A percentile compares a stretch with the other conserved stretches of the same genome.
These are phyloP conservation scores for Amanita rubescens DNA, from an alignment of 768 basidiomycete genomes.

Conservation along the genomic window DNA sequence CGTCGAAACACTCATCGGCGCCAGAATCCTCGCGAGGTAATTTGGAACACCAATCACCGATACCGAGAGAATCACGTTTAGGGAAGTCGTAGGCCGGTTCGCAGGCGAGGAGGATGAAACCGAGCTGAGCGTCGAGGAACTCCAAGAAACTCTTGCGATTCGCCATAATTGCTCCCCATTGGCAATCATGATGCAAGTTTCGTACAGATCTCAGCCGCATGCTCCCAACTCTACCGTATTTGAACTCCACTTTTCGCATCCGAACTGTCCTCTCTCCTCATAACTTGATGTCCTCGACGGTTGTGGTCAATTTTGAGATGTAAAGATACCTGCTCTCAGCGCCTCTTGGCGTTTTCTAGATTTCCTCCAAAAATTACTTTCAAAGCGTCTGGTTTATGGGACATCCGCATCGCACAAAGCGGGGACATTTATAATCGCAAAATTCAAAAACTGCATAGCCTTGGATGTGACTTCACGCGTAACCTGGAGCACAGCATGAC, in stretches of 20 bases:
- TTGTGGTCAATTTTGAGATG: too few species aligned
- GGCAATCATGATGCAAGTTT: too few species aligned
- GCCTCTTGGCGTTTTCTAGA: too few species aligned
- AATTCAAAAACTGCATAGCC: neutral
- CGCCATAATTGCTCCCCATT: too few species aligned
- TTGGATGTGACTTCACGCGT: neutral
- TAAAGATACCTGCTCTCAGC: too few species aligned
- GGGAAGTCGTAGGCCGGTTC: constrained; percentile 59
- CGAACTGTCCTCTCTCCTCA: too few species aligned
- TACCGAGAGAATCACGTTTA: constrained; percentile 51
- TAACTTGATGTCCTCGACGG: too few species aligned
- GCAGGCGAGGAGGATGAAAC: constrained; percentile 36
- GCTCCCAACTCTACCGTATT: too few species aligned
- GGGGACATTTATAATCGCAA: neutral
- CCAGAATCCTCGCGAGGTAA: constrained; percentile 59
- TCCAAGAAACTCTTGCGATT: constrained; percentile 41
- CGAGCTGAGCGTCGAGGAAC: constrained; percentile 35
- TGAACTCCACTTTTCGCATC: too few species aligned
- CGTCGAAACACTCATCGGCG: constrained; percentile 81
- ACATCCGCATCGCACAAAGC: neutral
- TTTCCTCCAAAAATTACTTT: too few species aligned
- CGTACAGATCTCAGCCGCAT: too few species aligned
- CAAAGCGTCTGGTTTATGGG: neutral
- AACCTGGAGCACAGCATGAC: neutral
- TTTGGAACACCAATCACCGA: constrained; percentile 39